These are phyloP conservation scores for Drechslerella stenobrocha DNA, from an alignment of 2,329 filamentous ascomycete species.

Conservation along the genomic window DNA sequence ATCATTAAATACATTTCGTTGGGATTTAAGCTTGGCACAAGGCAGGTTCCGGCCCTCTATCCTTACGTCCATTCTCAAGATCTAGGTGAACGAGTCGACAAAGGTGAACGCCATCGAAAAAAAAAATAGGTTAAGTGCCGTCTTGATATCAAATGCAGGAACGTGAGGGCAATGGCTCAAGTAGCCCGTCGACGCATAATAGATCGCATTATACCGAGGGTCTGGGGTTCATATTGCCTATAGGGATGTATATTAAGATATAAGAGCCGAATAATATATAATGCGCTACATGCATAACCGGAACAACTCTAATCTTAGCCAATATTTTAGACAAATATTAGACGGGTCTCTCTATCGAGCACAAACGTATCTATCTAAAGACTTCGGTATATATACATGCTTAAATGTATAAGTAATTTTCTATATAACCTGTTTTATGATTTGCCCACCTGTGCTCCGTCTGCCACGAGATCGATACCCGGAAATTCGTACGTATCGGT, in stretches of 20 bases:
- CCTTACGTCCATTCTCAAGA: background rate
- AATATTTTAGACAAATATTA: background rate
- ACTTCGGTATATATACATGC: too few relatives aligned
- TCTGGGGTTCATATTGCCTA: conserved; percentile 48
- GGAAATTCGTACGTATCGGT: too few relatives aligned
- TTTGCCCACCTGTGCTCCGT: too few relatives aligned
- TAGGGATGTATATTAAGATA: conserved; percentile 44
- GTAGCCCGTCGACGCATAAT: conserved; percentile 46
- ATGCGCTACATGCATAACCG: conserved; percentile 20
- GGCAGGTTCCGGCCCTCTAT: too few relatives aligned
- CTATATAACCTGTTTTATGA: too few relatives aligned
- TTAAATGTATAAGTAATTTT: too few relatives aligned
- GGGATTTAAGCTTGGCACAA: conserved; percentile 10
- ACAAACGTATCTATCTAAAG: too few relatives aligned
- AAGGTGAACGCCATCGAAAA: background rate
- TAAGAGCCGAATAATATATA: conserved; percentile 26
- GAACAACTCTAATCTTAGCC: conserved; percentile 15
- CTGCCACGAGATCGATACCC: too few relatives aligned
- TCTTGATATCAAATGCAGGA: conserved; percentile 45
- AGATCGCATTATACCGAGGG: conserved; percentile 46
- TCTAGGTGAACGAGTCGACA: background rate
- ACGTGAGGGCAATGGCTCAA: conserved; percentile 35
- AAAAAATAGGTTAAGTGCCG: background rate
- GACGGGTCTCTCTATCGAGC: background rate
- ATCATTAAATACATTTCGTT: conserved; percentile 9